Percentiles rank a stretch among this genome's conserved stretches.
Conservation (phyloP, 2,329 filamentous ascomycete species). For the Stagonosporopsis tanaceti region DNA sequence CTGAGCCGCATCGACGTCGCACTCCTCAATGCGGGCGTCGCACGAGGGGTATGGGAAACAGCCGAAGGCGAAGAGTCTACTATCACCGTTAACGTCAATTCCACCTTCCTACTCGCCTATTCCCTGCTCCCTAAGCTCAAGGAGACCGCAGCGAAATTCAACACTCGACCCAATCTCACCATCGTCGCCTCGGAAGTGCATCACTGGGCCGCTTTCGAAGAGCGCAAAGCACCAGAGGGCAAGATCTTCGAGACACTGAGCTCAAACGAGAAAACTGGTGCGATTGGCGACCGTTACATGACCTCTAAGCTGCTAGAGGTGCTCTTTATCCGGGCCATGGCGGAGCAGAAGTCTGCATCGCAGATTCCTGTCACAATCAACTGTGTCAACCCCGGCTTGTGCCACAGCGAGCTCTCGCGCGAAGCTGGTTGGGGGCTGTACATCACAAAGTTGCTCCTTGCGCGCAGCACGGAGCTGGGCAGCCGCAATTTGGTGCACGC, state of each 20-base stretch:
- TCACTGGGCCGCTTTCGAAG: constrained; percentile 19
- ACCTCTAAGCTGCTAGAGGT: constrained; percentile 39
- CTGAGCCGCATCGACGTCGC: constrained; percentile 40
- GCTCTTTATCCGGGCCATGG: constrained; percentile 30
- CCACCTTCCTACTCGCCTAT: constrained; percentile 60
- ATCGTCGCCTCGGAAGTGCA: constrained; percentile 24
- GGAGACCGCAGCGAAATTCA: constrained; percentile 25
- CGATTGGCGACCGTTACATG: constrained; percentile 14
- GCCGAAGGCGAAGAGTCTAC: constrained; percentile 46
- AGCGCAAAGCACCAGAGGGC: constrained; percentile 27
- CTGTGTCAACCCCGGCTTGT: constrained; percentile 20
- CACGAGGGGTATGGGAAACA: constrained; percentile 23
- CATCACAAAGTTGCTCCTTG: constrained; percentile 31
- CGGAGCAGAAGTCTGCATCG: constrained; percentile 11
- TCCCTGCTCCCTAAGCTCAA: constrained; percentile 52
- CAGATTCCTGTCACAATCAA: constrained; percentile 38
- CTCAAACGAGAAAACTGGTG: constrained; percentile 4
- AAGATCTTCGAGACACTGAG: constrained; percentile 29
- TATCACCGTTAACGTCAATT: constrained; percentile 61
- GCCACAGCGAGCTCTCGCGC: constrained; percentile 40
- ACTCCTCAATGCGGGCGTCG: constrained; percentile 47
- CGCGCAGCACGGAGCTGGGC: constrained; percentile 45
- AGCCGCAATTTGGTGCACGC: constrained; percentile 50
- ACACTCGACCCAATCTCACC: constrained; percentile 24
- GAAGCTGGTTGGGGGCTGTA: constrained; percentile 29